phyloP scores from a whole-genome alignment of 164 flowering plant species.

The Paratinospora sagittata region DNA sequence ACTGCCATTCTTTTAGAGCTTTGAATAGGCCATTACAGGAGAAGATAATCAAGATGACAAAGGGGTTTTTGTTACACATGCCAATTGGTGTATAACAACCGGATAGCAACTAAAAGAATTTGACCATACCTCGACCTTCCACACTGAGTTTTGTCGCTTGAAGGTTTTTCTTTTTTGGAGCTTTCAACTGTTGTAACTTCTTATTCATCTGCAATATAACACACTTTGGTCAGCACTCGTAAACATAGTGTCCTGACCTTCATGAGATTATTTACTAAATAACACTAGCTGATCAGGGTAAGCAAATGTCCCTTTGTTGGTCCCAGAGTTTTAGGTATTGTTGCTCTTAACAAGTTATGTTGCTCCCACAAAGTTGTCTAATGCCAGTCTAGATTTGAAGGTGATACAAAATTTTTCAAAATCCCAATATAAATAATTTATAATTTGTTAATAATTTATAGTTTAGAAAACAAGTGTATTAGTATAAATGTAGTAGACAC shows the following conservation, averaged over 20 bases:
- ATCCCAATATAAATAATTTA: too few relatives aligned
- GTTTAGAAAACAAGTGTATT: too few relatives aligned
- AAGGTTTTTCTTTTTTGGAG: conserved; percentile 83
- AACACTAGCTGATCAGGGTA: neutral
- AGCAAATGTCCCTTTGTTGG: too few relatives aligned
- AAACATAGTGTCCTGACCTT: neutral
- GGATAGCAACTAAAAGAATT: conserved; percentile 48
- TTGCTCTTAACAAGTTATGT: too few relatives aligned
- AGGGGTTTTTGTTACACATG: neutral
- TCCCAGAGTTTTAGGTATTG: too few relatives aligned
- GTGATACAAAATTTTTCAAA: too few relatives aligned
- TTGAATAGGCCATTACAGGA: neutral
- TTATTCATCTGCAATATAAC: conserved; percentile 62
- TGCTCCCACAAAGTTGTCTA: too few relatives aligned
- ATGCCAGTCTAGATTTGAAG: too few relatives aligned
- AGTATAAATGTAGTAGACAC: too few relatives aligned
- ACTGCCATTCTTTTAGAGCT: neutral
- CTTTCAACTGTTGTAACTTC: conserved; percentile 82
- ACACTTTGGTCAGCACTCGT: neutral
- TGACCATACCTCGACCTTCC: conserved; percentile 94
- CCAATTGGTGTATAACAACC: neutral
- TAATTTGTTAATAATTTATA: too few relatives aligned
- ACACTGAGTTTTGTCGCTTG: conserved; percentile 88
- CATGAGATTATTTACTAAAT: neutral
- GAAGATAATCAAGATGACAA: neutral